Evolutionary conservation across 1,284 basidiomycete genomes (phyloP), one percentile per base, ranked within the genome.

Genomic region (Austroboletus novae-zelandiae): DNA sequence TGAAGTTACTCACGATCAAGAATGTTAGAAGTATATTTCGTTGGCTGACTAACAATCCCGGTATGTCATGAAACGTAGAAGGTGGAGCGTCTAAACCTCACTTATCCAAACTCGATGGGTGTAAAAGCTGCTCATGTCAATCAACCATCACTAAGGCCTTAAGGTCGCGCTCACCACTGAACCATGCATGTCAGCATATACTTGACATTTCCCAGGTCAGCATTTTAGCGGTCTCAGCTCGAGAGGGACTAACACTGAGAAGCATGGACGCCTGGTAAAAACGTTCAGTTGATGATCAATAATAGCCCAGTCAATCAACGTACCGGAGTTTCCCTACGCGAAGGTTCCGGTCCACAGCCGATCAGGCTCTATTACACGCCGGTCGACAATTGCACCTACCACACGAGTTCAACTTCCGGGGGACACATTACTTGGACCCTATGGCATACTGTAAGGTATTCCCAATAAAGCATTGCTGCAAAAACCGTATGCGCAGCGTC

Each of bases 101-200:
- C 56, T 59, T 42, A 59, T 57, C 54, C 57, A 59, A 10, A 57
- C 15, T 37, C 56, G 45, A 8, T 57, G 56, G 5, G 50, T 55
- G 23, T 54, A 57, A 36, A 60, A 60, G 17, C 57, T 57, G 9
- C 9, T 6, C 9, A 18, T 5, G 13, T 36, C 15, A 53, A 17
- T 7, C 34, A 11, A 13, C 2, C 6, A 8, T 31, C 10, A 40
- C 27, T 18, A 40, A 43, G 18, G 17, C 18, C 9, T 5, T 13
- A 5, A 6, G 11, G 4, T 8, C 1, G 25, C 5, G 4, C 35
- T 48, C 18, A 60, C 56, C 57, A 60, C 17, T 60, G 57, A 27
- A 60, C 56, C 11, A 29, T 6, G 15, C 13, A 42, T n/a, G 18
- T 41, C 7, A 57, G 13, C 5, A 29, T 10, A 35, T 47, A 54